phyloP scores from a whole-genome alignment of 176 grass and related monocot genomes.

The Coix lacrymajobi region DNA sequence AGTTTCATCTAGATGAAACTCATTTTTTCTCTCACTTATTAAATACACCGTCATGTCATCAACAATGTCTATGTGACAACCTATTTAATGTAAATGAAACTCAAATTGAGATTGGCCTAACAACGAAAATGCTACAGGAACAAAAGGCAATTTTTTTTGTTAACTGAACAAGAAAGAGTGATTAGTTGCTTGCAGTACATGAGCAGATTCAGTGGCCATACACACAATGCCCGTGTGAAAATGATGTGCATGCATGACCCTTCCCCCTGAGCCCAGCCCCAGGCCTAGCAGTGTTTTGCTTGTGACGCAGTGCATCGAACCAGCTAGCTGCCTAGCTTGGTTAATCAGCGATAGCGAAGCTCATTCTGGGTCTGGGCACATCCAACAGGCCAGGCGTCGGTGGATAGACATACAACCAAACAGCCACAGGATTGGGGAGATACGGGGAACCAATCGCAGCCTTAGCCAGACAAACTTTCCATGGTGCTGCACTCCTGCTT shows the following conservation, averaged over 20 bases:
- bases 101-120: too few species aligned
- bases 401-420: background rate
- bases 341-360: too few species aligned
- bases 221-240: background rate
- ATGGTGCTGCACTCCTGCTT: too few species aligned
- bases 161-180: background rate
- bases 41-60: too few species aligned
- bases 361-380: too few species aligned
- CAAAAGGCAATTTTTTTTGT: too few species aligned
- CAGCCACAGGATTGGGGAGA: background rate
- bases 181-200: background rate
- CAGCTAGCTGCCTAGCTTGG: too few species aligned
- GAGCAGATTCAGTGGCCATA: background rate
- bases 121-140: too few species aligned
- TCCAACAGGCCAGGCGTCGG: background rate
- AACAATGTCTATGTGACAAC: too few species aligned
- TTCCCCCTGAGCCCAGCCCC: background rate
- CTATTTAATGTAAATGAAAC: too few species aligned
- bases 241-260: background rate
- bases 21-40: too few species aligned
- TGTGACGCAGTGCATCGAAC: background rate
- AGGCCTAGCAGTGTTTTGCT: background rate
- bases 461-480: background rate
- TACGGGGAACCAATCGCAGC: background rate
- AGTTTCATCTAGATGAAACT: too few species aligned